Conservation (phyloP, 495 filamentous ascomycete genomes). For the Penicillium waksmanii region DNA sequence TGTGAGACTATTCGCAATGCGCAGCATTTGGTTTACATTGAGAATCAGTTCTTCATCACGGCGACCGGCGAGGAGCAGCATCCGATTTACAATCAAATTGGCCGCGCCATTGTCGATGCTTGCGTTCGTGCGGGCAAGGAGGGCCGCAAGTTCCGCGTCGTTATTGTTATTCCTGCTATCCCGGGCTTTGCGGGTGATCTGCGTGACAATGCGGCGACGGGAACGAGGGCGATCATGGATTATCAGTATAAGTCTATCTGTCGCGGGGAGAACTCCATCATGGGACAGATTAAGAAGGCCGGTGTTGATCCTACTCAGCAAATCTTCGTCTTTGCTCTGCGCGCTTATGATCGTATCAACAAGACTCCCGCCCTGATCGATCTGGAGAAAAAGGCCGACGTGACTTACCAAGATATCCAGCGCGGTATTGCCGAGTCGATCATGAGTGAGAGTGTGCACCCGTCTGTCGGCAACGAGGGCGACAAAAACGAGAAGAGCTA, state of each 20-base stretch:
- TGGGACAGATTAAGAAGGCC: constrained; percentile 71
- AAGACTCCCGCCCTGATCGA: constrained; percentile 68
- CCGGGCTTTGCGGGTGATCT: constrained; percentile 95
- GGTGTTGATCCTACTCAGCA: constrained; percentile 80
- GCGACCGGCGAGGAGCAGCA: constrained; percentile 85
- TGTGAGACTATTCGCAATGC: constrained; percentile 81
- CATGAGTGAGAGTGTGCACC: constrained; percentile 75
- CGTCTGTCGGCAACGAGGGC: constrained; percentile 54
- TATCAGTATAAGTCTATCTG: constrained; percentile 97
- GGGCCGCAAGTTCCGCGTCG: constrained; percentile 85
- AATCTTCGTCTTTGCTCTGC: constrained; percentile 89
- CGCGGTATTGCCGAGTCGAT: constrained; percentile 82
- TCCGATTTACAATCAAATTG: constrained; percentile 86
- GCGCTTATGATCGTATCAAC: constrained; percentile 89
- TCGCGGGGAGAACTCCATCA: constrained; percentile 89
- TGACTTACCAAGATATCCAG: constrained; percentile 84
- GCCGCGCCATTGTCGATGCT: constrained; percentile 86
- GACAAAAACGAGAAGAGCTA: constrained; percentile 48
- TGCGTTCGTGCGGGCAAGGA: constrained; percentile 81
- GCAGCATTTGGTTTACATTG: constrained; percentile 92
- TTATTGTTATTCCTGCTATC: constrained; percentile 85
- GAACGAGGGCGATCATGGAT: constrained; percentile 95
- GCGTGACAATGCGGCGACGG: constrained; percentile 75
- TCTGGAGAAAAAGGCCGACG: constrained; percentile 75
- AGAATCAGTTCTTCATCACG: constrained; percentile 98